Evolutionary conservation across 106 monocot genomes (phyloP), one percentile per base, ranked within the genome.

Genomic region (Gastrodia elata): DNA sequence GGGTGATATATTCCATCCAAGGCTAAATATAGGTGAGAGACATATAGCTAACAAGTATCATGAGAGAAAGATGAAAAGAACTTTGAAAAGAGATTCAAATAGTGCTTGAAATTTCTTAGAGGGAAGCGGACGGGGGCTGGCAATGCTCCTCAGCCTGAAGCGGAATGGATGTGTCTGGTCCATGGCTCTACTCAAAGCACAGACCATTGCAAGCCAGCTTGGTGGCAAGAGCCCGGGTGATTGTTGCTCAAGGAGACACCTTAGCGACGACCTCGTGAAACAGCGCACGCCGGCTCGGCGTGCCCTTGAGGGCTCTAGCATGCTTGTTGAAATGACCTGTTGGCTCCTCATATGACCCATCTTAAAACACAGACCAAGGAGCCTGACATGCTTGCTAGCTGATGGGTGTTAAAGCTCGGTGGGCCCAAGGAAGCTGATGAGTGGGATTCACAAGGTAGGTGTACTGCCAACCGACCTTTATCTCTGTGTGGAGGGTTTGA

Each of bases 311-410:
- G 72, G 80, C 48, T 38, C 33, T 3, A 0, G 65, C 24, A 24
- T 39, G 46, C 48, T 46, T 64, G 2, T 68, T 59, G 4, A 4
- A 59, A 24, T 10, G 24, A 26, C 39, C 52, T 1, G 52, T 41
- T 49, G 74, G 84, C 78, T 75, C 67, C 74, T 69, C 75, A 81
- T 85, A 30, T 32, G 61, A 75, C 78, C 71, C 57, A 35, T 81
- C 78, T 85, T 81, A 68, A 85, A 85, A 85, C 85, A 78, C 38
- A 40, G 80, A 80, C 80, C 76, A 73, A 80, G 83, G 75, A 83
- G 75, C 75, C 49, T 78, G 69, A 81, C 78, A 81, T 81, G 81
- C 74, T 43, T 78, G 77, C 15, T 70, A 80, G 84, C 70, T 65
- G 41, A 69, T 46, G 48, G 73, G 72, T 44, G 71, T 49, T 24